Base-by-base conservation (phyloP, 176 grass and related monocot genomes). In the Musa acuminata region DNA sequence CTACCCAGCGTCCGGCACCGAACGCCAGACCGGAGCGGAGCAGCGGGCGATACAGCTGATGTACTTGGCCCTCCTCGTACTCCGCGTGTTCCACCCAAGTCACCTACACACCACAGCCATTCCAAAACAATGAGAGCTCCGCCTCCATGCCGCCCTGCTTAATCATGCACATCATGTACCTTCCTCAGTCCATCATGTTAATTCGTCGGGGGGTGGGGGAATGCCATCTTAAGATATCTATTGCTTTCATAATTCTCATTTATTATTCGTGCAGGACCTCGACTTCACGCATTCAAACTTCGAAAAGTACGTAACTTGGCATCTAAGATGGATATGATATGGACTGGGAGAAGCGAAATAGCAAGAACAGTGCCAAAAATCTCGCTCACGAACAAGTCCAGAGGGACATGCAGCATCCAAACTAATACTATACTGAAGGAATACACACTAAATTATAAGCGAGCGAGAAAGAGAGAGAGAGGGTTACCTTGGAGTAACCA, bases 71-170 rank as follows among this genome's bases (percentile, higher is more conserved):
- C 72, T 98, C 94, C 62, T 93, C 90, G 83, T 93, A 91, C 80
- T 98, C 94, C 49, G 83, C 79, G 86, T 98, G 90, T 82, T 98
- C 94, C 24, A 98, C 86, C 94, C 94, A 98, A 57, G 87, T 98
- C 80, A 98, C 90, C 94, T 98, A 13, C 26, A 35, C n/a, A 26
- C 12, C 52, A 55, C 26, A 8, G 22, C 52, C 29, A 13, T 69
- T 19, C 17, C 67, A 43, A 19, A 69, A 17, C 29, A 2, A 9
- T 48, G 67, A 69, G 65, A 62, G 16, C 57, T 62, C 35, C 35
- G 35, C 35, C 4, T 43, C 35, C 35, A 5, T 5, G 35, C 35
- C 35, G 35, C 35, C 35, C 35, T 43, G 4, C 35, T 43, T 43
- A 43, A 6, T 43, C 35, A 43, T 43, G 35, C 35, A 6, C 35